Percentiles rank a stretch among this genome's conserved stretches.
Evolutionary conservation across 805 yeast species (phyloP).

Genomic region (Danielia oregonensis): DNA sequence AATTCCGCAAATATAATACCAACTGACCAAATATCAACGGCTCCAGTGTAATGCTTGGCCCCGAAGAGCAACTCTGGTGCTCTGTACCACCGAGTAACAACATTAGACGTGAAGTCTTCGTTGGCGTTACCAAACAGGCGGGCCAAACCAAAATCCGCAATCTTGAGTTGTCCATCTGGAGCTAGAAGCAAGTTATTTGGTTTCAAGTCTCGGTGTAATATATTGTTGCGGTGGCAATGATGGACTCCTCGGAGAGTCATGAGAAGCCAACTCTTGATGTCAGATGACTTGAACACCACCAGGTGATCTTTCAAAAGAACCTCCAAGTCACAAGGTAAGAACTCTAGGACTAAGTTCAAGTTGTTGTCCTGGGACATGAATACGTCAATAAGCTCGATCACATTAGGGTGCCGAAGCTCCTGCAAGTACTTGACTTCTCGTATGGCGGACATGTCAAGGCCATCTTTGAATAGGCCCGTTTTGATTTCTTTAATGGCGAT

Average conservation of each 20-base stretch:
- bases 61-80: conserved; percentile 61
- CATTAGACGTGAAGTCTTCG: conserved; percentile 83
- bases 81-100: conserved; percentile 96
- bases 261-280: conserved; percentile 87
- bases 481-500: conserved; percentile 96
- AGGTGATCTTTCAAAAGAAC: conserved; percentile 77
- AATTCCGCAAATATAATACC: conserved; percentile 85
- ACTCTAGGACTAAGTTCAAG: conserved; percentile 87
- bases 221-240: conserved; percentile 90
- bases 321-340: conserved; percentile 88
- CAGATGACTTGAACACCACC: conserved; percentile 76
- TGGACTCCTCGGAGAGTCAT: conserved; percentile 95
- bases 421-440: conserved; percentile 86
- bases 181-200: conserved; percentile 87
- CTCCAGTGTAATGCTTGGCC: conserved; percentile 41
- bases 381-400: conserved; percentile 86
- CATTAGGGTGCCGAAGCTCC: conserved; percentile 70
- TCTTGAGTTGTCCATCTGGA: conserved; percentile 81
- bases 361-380: conserved; percentile 57
- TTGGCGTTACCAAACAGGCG: conserved; percentile 72
- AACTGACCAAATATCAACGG: conserved; percentile 44
- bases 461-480: conserved; percentile 91
- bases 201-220: conserved; percentile 88
- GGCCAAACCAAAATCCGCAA: conserved; percentile 98
- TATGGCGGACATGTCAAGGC: conserved; percentile 96